Base-by-base conservation (phyloP, 73 alveolate genomes). In the Blepharisma japonicum region DNA sequence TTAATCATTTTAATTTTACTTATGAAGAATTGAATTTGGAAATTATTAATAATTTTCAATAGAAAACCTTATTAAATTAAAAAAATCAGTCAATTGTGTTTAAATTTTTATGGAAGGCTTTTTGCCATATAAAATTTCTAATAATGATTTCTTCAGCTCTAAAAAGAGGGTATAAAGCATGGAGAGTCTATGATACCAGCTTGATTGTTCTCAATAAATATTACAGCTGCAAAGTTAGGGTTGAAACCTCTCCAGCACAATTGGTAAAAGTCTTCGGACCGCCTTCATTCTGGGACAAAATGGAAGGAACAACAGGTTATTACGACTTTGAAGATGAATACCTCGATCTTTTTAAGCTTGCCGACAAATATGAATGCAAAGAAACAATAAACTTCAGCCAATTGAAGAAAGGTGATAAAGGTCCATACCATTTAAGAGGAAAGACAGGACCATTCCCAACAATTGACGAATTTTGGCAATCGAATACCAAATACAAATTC, bases 101-200 rank as follows among this genome's bases (percentile, higher is more conserved):
- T 32, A 32, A 32, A 32, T 32, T 32, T 32, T 32, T 3, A 32
- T 32, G 0, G 42, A 32, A 32, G 42, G 42, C 5, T 32, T 32
- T 32, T 32, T 32, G 42, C 42, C 42, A 32, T 32, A 3, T 32
- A 32, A 32, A 32, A 1, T 32, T 32, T 32, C 42, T 32, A 32
- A 32, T 32, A 32, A 32, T 32, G 42, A 32, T 32, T 32, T 32
- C 42, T 32, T 32, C 42, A 32, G 42, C 42, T 32, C 42, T 32
- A 32, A 32, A 32, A 32, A 14, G 74, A 25, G 47, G 47, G 18
- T 61, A 61, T 25, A 14, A 61, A 39, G 74, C 47, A 14, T 61
- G 74, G 74, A 61, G 74, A 39, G 74, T 25, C 23, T 61, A 18
- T 61, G 74, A 61, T 25, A 61, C 74, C 23, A 14, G 74, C 38